Base-by-base conservation (phyloP, 257 asterid species). In the Dorcoceras hygrometricum region DNA sequence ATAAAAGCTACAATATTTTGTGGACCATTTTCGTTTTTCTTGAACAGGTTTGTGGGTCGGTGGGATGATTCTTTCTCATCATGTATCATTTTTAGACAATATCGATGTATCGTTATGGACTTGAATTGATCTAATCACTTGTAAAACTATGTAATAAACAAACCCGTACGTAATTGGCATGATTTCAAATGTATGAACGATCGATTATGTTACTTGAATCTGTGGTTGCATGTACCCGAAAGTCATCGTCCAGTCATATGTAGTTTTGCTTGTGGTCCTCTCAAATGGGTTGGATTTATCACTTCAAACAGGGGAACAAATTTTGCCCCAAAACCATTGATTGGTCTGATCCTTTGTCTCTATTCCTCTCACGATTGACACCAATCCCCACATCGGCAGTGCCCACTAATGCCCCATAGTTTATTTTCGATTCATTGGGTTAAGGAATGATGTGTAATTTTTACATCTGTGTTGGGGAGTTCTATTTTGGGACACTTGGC, bases 251-350 rank as follows among this genome's bases (percentile, higher is more conserved):
- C 20, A 22, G 28, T 50, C 20, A 25, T 26, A 66, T 53, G 77
- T 31, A 71, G 73, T 50, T n/a, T 36, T 71, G 79, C 23, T n/a
- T 46, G 84, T 77, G 83, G 86, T 83, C 88, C 88, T 68, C 55
- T 57, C 26, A 32, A 62, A 62, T 56, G 62, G 77, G 75, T 68
- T 39, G 73, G 75, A 62, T 68, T 43, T 58, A 72, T 73, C 79
- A 36, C 51, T 61, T 62, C 68, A 77, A 78, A 55, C 77, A 65
- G 69, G 55, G 75, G 73, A 67, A 69, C 66, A 66, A 74, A 46
- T 66, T 74, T 59, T 70, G 76, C 56, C 74, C 62, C 57, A 58
- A 58, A 69, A 75, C 62, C 63, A 36, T 19, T 57, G 66, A 57
- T 63, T 70, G 71, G 73, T 68, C 36, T 75, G 68, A 70, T 69